These are phyloP conservation scores for Globisporangium yorkense DNA, from an alignment of 352 stramenopile genomes.

Conservation along the genomic window DNA sequence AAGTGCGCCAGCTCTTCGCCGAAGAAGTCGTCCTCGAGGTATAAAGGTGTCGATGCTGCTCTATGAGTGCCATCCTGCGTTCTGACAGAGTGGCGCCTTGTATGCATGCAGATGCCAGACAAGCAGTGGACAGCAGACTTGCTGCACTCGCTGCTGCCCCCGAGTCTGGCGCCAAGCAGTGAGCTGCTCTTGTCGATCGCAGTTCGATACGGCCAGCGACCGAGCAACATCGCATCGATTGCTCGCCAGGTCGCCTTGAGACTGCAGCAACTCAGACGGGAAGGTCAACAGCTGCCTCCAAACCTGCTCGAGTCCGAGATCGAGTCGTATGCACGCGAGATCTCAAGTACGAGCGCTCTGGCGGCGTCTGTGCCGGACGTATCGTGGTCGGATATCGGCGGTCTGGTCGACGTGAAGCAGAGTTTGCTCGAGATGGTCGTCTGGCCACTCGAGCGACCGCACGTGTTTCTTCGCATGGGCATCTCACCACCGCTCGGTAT, in stretches of 20 bases:
- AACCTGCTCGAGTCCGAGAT: slow-evolving; percentile 35
- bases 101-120: slow-evolving; percentile 35
- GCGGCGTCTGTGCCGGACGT: slow-evolving; percentile 54
- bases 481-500: slow-evolving; percentile 75
- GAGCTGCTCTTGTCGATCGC: slow-evolving; percentile 42
- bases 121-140: slow-evolving; percentile 50
- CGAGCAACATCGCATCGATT: slow-evolving; percentile 62
- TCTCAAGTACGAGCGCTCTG: slow-evolving; percentile 27
- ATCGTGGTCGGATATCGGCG: slow-evolving; percentile 71
- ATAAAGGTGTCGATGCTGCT: background rate
- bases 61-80: background rate
- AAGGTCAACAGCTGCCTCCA: background rate
- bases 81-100: background rate
- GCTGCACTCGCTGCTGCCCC: slow-evolving; percentile 35
- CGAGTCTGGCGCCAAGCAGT: background rate
- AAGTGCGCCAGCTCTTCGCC: slow-evolving; percentile 68
- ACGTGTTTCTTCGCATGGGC: slow-evolving; percentile 76
- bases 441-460: slow-evolving; percentile 74
- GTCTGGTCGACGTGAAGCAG: slow-evolving; percentile 65
- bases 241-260: slow-evolving; percentile 29
- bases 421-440: slow-evolving; percentile 80
- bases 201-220: slow-evolving; percentile 71
- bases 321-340: slow-evolving; percentile 33
- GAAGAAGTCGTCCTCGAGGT: slow-evolving; percentile 74
- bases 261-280: background rate